These are phyloP conservation scores for Blepharisma undulans DNA, from an alignment of 169 alveolate species.

Conservation along the genomic window DNA sequence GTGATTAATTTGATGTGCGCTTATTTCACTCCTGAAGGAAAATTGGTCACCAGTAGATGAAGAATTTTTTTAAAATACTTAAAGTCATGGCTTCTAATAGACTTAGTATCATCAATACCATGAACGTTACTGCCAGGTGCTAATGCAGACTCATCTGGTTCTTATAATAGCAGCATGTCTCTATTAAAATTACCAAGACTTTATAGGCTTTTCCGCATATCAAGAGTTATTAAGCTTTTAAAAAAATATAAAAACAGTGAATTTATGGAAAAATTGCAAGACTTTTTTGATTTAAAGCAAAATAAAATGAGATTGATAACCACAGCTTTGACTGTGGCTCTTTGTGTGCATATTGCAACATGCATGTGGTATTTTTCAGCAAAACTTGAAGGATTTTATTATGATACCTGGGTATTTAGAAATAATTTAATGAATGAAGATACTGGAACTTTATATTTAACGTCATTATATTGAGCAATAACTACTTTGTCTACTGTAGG, in stretches of 20 bases:
- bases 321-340: conserved; percentile 45
- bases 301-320: conserved; percentile 44
- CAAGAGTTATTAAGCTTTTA: not conserved
- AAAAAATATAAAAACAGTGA: not conserved
- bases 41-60: conserved; percentile 39
- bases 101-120: conserved; percentile 69
- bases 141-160: not conserved
- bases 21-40: conserved; percentile 60
- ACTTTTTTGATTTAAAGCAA: conserved; percentile 11
- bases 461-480: conserved; percentile 61
- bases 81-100: conserved; percentile 68
- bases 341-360: conserved; percentile 66
- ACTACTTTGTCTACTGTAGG: conserved; percentile 76
- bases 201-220: not conserved
- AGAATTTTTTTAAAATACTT: conserved; percentile 52
- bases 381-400: conserved; percentile 48
- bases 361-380: conserved; percentile 73
- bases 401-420: conserved; percentile 63
- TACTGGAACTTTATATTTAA: conserved; percentile 42
- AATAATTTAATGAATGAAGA: not conserved
- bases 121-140: not conserved
- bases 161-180: not conserved
- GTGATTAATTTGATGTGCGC: conserved; percentile 49
- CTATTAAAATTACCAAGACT: conserved; percentile 19
- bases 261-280: not conserved